Evolutionary conservation across 1,284 basidiomycete species (phyloP).

Genomic region (Fomitopsis pinicola): DNA sequence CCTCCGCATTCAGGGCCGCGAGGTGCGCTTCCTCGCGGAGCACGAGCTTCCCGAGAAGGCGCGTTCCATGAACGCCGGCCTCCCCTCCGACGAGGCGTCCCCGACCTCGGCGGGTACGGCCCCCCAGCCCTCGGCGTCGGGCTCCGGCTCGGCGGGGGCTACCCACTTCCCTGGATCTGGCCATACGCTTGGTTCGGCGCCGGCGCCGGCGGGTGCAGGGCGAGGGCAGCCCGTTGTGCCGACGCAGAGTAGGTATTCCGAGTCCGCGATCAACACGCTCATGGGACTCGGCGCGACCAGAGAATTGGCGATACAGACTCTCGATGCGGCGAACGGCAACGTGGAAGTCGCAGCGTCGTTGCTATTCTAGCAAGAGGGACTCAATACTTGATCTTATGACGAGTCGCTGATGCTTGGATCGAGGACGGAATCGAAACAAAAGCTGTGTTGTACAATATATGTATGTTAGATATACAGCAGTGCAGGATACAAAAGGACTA

Average conservation of each 20-base stretch:
- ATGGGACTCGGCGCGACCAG: conserved; percentile 74
- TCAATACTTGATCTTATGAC: neutral
- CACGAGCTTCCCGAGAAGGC: conserved; percentile 91
- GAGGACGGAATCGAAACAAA: conserved; percentile 5
- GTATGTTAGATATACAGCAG: conserved; percentile 10
- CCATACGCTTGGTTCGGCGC: conserved; percentile 41
- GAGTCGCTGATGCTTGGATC: neutral
- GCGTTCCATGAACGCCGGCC: conserved; percentile 36
- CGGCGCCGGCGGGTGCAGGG: conserved; percentile 22
- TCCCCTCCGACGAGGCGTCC: conserved; percentile 6
- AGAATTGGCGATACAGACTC: conserved; percentile 70
- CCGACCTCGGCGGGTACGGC: conserved; percentile 14
- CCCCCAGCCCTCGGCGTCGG: conserved; percentile 17
- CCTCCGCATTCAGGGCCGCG: conserved; percentile 83
- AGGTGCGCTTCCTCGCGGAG: conserved; percentile 87
- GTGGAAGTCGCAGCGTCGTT: conserved; percentile 86
- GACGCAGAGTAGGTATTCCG: conserved; percentile 36
- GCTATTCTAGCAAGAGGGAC: conserved; percentile 52
- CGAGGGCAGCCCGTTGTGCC: conserved; percentile 14
- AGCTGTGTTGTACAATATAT: conserved; percentile 3
- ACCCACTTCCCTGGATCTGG: conserved; percentile 60
- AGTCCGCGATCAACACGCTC: conserved; percentile 50
- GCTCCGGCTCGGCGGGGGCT: conserved; percentile 11
- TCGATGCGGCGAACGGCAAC: conserved; percentile 83
- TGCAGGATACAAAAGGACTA: conserved; percentile 1